phyloP scores from a whole-genome alignment of 106 monocot species.

The Platanthera zijinensis region DNA sequence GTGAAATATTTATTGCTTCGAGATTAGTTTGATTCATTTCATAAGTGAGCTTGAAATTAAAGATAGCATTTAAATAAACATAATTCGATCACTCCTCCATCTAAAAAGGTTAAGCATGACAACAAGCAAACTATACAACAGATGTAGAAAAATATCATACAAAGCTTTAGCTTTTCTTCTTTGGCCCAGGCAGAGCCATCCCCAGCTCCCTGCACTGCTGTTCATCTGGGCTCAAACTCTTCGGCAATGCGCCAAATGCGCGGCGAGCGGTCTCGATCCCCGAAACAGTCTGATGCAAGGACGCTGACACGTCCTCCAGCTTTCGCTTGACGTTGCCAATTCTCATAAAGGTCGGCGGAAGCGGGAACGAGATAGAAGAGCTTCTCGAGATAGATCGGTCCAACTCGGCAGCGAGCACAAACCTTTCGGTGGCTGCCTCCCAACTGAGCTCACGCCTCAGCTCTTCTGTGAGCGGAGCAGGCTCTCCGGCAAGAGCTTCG shows the following conservation, averaged over 20 bases:
- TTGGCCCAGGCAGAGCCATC: conserved; percentile 13
- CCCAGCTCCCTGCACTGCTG: conserved; percentile 55
- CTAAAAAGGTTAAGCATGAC: too few relatives aligned
- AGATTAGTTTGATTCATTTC: too few relatives aligned
- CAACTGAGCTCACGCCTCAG: conserved; percentile 50
- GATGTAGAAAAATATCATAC: too few relatives aligned
- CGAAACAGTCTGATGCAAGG: conserved; percentile 39
- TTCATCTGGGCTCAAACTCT: conserved; percentile 62
- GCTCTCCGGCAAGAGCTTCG: conserved; percentile 46
- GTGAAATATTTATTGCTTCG: too few relatives aligned
- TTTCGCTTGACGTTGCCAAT: conserved; percentile 16
- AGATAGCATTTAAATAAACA: too few relatives aligned
- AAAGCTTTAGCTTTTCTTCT: not conserved
- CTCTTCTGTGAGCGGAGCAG: conserved; percentile 39
- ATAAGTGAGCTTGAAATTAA: too few relatives aligned
- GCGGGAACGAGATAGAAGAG: conserved; percentile 1
- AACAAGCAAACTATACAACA: too few relatives aligned
- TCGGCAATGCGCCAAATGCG: conserved; percentile 74
- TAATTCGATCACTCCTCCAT: too few relatives aligned
- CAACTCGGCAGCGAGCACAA: conserved; percentile 41
- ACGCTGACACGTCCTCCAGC: conserved; percentile 42
- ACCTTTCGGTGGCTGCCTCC: conserved; percentile 78
- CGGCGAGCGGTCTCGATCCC: conserved; percentile 51
- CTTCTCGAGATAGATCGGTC: not conserved
- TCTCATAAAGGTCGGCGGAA: conserved; percentile 14